Base-by-base conservation (phyloP, 176 grass and related monocot species). In the Chrysopogon serrulatus region DNA sequence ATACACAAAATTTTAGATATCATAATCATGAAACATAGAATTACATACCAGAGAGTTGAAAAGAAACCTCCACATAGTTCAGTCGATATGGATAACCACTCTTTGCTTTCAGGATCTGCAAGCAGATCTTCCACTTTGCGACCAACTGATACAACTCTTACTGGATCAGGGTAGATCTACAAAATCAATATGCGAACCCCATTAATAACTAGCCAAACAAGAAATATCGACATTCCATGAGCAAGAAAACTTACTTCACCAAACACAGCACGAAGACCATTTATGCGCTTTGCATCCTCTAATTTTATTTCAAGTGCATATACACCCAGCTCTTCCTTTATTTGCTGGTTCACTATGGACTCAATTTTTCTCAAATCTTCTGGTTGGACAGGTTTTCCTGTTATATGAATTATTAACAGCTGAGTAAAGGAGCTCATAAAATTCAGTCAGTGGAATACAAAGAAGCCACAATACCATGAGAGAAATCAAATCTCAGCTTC, bases 401-500 rank as follows among this genome's bases (percentile, higher is more conserved):
- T 92, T 83, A 84, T 75, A 82, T 17, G 23, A 62, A 90, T 14
- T n/a, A n/a, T n/a, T 4, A 85, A 71, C 9, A 48, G 14, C 79
- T 68, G 19, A 74, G 49, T 79, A 42, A 32, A 68, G 15, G 33
- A 73, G 60, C 4, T 72, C 5, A 73, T 75, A 19, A 45, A 78
- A 66, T 82, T 66, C 9, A 61, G 30, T 32, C 2, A 66, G 78
- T 19, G 30, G 4, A 76, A 73, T 80, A 88, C 33, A 51, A 27
- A 43, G 26, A 39, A 81, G 74, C 59, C 26, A 77, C 53, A 18
- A 75, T 95, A 99, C 96, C 96, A 87, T 99, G 96, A 54, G 96
- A 99, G 78, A 99, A 99, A 92, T 99, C 96, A 89, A 92, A 99
- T 85, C 93, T 86, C 75, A 99, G 82, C 68, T 99, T 99, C 70